A percentile compares a stretch with the other conserved stretches of the same genome.
Conservation (phyloP, 345 rosid species). For the Eucalyptus tenuipes region DNA sequence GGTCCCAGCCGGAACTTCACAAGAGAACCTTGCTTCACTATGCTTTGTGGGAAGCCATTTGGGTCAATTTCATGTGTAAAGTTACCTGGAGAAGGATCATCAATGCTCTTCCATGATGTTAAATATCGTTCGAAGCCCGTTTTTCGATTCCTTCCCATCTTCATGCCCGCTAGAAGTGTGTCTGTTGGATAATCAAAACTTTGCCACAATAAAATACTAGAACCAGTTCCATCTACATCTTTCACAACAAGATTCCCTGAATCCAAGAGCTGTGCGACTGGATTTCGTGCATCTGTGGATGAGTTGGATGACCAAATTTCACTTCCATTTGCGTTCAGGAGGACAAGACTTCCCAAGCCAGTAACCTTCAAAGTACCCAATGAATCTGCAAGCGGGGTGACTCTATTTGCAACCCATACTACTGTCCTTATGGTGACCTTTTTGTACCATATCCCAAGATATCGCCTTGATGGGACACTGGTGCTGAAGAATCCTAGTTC, state of each 20-base stretch:
- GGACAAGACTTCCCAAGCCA: not conserved
- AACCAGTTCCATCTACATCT: not conserved
- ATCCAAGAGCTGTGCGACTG: not conserved
- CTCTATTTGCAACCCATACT: constrained; percentile 10
- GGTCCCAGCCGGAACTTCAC: constrained; percentile 19
- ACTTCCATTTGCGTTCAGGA: not conserved
- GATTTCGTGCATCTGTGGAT: not conserved
- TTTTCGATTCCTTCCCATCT: constrained; percentile 21
- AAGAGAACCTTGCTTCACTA: constrained; percentile 1
- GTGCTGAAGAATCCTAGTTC: constrained; percentile 11
- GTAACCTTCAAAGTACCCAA: not conserved
- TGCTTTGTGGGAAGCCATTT: constrained; percentile 20
- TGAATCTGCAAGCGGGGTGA: not conserved
- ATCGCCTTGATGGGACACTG: not conserved
- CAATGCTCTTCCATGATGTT: constrained; percentile 27
- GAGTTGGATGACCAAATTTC: not conserved
- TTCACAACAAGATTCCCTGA: constrained; percentile 25
- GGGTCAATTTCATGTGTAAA: constrained; percentile 6
- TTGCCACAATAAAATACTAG: constrained; percentile 24
- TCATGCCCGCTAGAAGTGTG: constrained; percentile 32
- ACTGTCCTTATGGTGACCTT: not conserved
- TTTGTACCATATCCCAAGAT: constrained; percentile 7
- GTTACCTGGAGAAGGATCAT: constrained; percentile 28
- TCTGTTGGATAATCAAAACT: constrained; percentile 40
- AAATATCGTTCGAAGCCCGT: constrained; percentile 11